A percentile compares a stretch with the other conserved stretches of the same genome.
These are phyloP conservation scores for Lentinus tigrinus DNA, from an alignment of 768 basidiomycete species.

Conservation along the genomic window DNA sequence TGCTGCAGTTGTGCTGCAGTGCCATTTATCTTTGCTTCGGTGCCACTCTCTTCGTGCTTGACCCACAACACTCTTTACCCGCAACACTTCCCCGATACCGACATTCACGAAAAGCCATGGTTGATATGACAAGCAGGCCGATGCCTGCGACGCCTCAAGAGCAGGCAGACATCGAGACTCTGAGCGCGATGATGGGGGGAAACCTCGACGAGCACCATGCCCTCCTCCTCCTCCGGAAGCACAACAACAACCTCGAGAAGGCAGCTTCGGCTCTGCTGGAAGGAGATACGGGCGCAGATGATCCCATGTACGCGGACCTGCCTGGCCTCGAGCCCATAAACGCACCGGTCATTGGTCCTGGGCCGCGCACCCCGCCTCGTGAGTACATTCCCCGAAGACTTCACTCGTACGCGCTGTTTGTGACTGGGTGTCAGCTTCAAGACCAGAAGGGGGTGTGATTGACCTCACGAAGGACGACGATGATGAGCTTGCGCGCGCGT, in stretches of 20 bases:
- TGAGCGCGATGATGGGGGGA: slow-evolving; percentile 41
- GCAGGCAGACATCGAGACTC: slow-evolving; percentile 29
- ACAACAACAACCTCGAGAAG: slow-evolving; percentile 50
- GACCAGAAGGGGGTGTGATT: slow-evolving; percentile 37
- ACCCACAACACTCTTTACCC: no score
- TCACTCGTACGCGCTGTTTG: background rate
- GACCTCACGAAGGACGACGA: slow-evolving; percentile 66
- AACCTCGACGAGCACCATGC: slow-evolving; percentile 44
- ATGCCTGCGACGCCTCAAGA: slow-evolving; percentile 24
- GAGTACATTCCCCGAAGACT: slow-evolving; percentile 3
- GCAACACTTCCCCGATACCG: no score
- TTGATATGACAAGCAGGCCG: background rate
- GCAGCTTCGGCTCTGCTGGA: slow-evolving; percentile 34
- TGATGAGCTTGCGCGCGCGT: slow-evolving; percentile 48
- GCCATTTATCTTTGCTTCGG: no score
- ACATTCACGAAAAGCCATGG: background rate
- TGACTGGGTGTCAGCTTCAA: slow-evolving; percentile 27
- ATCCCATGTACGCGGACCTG: slow-evolving; percentile 3
- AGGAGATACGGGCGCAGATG: slow-evolving; percentile 24
- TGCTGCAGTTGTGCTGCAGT: no score
- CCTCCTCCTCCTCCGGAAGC: slow-evolving; percentile 57
- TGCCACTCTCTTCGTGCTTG: no score
- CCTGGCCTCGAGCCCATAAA: slow-evolving; percentile 13
- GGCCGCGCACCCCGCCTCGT: slow-evolving; percentile 30
- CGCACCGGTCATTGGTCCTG: slow-evolving; percentile 16